phyloP scores from a whole-genome alignment of 1,284 basidiomycete genomes.

The Ceratobasidium sp. region DNA sequence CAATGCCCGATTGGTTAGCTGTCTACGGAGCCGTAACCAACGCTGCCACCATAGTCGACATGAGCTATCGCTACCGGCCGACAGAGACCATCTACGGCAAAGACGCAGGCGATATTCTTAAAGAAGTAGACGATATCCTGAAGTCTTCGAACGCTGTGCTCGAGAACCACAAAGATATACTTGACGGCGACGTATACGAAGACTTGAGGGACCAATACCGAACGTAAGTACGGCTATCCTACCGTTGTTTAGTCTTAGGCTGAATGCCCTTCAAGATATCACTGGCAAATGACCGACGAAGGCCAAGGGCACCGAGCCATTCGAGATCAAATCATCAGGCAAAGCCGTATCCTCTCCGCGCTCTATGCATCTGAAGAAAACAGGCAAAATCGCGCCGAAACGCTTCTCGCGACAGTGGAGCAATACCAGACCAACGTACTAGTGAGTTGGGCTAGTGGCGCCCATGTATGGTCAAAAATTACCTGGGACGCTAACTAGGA shows the following conservation, averaged over 20 bases:
- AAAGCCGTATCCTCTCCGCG: constrained; percentile 26
- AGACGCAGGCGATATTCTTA: constrained; percentile 6
- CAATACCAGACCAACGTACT: constrained; percentile 8
- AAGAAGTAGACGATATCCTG: constrained; percentile 28
- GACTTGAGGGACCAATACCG: constrained; percentile 13
- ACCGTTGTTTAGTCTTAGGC: neutral
- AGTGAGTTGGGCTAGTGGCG: constrained; percentile 10
- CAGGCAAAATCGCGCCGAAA: neutral
- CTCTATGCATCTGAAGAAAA: constrained; percentile 12
- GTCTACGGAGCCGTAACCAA: constrained; percentile 16
- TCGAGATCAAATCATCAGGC: constrained; percentile 12
- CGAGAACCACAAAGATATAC: constrained; percentile 27
- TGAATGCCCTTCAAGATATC: constrained; percentile 1
- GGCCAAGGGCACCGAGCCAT: constrained; percentile 20
- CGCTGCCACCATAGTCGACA: constrained; percentile 17
- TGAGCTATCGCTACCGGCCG: constrained; percentile 7
- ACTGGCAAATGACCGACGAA: constrained; percentile 38
- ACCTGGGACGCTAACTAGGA: no score
- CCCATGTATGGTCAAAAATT: no score
- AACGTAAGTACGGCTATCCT: neutral
- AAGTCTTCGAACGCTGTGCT: constrained; percentile 3
- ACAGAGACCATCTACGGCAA: neutral
- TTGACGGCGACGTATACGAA: neutral
- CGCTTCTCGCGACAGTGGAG: constrained; percentile 8
- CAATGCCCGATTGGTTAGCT: constrained; percentile 31